Evolutionary conservation across 2,329 filamentous ascomycete species (phyloP), one percentile per base, ranked within the genome.

Genomic region (Sporothrix inflata): DNA sequence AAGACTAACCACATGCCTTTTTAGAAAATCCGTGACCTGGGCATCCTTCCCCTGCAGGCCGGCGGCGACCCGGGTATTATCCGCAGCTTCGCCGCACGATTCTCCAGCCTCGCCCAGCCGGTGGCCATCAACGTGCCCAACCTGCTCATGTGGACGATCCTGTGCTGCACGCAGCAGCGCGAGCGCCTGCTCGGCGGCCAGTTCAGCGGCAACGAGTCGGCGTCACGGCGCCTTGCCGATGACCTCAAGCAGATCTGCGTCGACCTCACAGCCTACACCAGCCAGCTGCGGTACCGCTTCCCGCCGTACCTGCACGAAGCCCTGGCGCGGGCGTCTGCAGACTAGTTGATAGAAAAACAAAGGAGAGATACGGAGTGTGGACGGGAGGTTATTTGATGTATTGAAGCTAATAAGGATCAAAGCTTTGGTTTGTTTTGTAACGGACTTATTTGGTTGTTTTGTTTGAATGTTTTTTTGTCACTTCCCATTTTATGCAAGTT

Each of bases 251-350:
- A 92, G 80, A 93, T 92, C 84, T 94, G 93, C 51, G 90, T 94
- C 81, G 95, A 98, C 81, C 82, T 98, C 77, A 97, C 96, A 84
- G 92, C 96, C 16, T 98, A 97, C 84, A 95, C 94, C 19, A 95
- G 94, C 72, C 90, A 97, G 86, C 89, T 98, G 79, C 90, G 93
- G 79, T 98, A 97, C 83, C 90, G 96, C 78, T 88, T 98, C 83
- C 93, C 94, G 68, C 92, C 93, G 49, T 88, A 92, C 78, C 87
- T 98, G 71, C 95, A 97, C 82, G 95, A 98, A 84, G 92, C 92
- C 75, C 84, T 98, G 78, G 94, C 94, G 66, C 89, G 91, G 79
- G 94, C 93, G 53, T 93, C 92, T 67, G 90, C 91, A 60, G 92
- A 94, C 78, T 88, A 80, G 78, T 16, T 49, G 38, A n/a, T 16